Conservation (phyloP, 2,329 filamentous ascomycete species). For the Aaosphaeria arxii region DNA sequence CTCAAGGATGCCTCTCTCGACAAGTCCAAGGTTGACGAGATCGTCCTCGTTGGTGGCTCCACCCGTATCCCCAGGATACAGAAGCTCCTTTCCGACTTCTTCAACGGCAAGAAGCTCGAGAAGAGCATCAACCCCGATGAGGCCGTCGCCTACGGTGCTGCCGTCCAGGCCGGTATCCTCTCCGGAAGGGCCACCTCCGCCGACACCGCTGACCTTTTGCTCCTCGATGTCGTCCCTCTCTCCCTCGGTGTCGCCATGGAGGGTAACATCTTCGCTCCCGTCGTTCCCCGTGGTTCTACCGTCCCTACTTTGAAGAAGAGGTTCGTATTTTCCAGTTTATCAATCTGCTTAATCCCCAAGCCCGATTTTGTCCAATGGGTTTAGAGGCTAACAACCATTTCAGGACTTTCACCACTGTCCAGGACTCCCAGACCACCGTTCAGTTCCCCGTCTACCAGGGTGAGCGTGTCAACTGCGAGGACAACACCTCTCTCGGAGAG, state of each 20-base stretch:
- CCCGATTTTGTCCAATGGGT: background rate
- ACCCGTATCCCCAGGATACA: constrained; percentile 99
- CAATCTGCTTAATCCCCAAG: constrained; percentile 2
- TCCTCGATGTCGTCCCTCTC: constrained; percentile 93
- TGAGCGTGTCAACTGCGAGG: constrained; percentile 96
- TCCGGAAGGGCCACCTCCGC: constrained; percentile 96
- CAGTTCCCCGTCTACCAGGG: constrained; percentile 95
- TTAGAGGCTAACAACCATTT: background rate
- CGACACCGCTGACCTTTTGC: constrained; percentile 89
- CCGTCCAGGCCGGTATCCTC: constrained; percentile 97
- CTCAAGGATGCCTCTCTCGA: constrained; percentile 87
- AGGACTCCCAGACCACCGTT: constrained; percentile 59
- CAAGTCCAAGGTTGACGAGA: constrained; percentile 94
- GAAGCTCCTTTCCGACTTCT: constrained; percentile 98
- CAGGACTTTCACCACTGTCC: constrained; percentile 80
- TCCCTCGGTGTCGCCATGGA: constrained; percentile 99
- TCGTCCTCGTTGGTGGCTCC: constrained; percentile 97
- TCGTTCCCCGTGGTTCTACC: constrained; percentile 63
- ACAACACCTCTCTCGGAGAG: constrained; percentile 97
- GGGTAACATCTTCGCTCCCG: constrained; percentile 96
- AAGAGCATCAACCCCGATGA: constrained; percentile 99
- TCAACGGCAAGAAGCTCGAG: constrained; percentile 99
- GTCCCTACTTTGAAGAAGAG: constrained; percentile 79
- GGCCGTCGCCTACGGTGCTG: constrained; percentile 97
- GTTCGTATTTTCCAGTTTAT: constrained; percentile 2